A percentile compares a stretch with the other conserved stretches of the same genome.
Evolutionary conservation across 768 basidiomycete species (phyloP).

Genomic region (Auricularia heimuer): DNA sequence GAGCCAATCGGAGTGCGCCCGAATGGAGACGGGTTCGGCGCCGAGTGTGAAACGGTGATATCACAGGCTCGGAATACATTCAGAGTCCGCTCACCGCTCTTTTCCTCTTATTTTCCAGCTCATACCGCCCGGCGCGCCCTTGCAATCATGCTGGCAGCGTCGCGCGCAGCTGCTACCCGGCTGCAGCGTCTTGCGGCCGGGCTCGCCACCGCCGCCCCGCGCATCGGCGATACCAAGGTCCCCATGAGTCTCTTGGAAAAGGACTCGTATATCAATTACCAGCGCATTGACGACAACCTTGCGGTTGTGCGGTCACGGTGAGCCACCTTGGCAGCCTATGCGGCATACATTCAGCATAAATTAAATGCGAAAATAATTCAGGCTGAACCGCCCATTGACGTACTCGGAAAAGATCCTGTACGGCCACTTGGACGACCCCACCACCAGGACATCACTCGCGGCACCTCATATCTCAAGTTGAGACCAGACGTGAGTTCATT

Average conservation of each 20-base stretch:
- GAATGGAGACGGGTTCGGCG: no score
- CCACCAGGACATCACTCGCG: constrained; percentile 83
- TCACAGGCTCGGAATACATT: no score
- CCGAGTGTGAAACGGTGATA: no score
- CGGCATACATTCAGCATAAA: neutral
- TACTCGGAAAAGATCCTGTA: constrained; percentile 96
- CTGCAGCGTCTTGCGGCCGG: constrained; percentile 33
- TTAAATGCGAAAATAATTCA: constrained; percentile 19
- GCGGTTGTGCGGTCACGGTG: constrained; percentile 77
- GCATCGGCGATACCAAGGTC: constrained; percentile 86
- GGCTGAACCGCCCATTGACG: constrained; percentile 83
- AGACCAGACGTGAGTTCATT: constrained; percentile 78
- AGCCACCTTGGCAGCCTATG: constrained; percentile 3
- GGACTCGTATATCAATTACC: constrained; percentile 83
- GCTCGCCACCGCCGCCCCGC: constrained; percentile 71
- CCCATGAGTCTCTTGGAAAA: constrained; percentile 81
- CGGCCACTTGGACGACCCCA: constrained; percentile 92
- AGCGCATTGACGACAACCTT: constrained; percentile 97
- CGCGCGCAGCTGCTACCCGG: neutral
- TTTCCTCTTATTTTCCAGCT: no score
- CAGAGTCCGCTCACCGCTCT: no score
- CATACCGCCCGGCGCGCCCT: neutral
- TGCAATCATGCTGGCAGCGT: neutral
- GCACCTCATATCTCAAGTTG: constrained; percentile 91
- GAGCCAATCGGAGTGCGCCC: no score